Evolutionary conservation across 2,329 filamentous ascomycete species (phyloP), one percentile per base, ranked within the genome.

Genomic region (Tolypocladium amazonense): DNA sequence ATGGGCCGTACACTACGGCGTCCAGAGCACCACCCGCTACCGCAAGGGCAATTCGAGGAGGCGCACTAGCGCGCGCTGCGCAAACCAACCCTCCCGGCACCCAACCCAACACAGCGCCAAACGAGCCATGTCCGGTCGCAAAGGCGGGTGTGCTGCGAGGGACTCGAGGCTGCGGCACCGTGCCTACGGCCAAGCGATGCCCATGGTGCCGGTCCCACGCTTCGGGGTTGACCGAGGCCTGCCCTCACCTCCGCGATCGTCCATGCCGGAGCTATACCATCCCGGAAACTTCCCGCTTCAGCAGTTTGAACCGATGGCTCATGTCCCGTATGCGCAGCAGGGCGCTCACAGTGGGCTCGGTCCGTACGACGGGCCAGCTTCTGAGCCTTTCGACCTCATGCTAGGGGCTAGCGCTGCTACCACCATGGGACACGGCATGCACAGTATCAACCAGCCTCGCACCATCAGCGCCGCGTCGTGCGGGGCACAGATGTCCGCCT

Each of bases 11-110:
- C 73, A 75, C 25, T 76, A 88, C 30, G 89, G 90, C 33, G 89
- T 97, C 56, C 85, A 92, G 72, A 93, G 90, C 61, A 97, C 93
- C 0, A 97, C 93, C 1, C 79, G 88, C 64, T 92, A 89, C 71
- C 84, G 88, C 64, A 87, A 86, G 65, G 70, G 68, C 33, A 75
- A 75, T 61, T 67, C 75, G 30, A 55, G 66, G 18, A 68, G 70
- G 20, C 69, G 67, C 58, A 43, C 37, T 23, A 60, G 56, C 58
- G 55, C 62, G 30, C 60, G 60, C 39, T 59, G 43, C 59, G 60
- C 55, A 45, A 62, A 57, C 56, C 61, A 62, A 50, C 58, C 61
- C 43, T 60, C 62, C 54, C 64, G 65, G 25, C 67, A 65, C 56
- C 61, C 61, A 23, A 62, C 63, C 58, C 68, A 64, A 62, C 65